Percentiles rank a stretch among this genome's conserved stretches.
phyloP scores from a whole-genome alignment of 148 eudicot species.

The Camellia japonica region DNA sequence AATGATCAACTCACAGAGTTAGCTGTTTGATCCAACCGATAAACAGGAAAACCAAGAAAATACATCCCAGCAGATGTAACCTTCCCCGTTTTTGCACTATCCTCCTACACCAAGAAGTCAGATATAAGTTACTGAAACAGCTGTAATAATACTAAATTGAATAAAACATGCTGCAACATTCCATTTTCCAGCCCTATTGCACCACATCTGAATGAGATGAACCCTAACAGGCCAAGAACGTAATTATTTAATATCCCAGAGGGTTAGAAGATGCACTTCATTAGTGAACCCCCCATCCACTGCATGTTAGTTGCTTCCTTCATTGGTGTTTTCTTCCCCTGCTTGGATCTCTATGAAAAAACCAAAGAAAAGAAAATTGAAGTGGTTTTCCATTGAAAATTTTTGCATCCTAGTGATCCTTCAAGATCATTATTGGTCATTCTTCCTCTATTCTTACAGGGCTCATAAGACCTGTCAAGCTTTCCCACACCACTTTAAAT shows the following conservation, averaged over 20 bases:
- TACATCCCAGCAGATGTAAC: conserved; percentile 93
- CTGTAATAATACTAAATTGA: not conserved
- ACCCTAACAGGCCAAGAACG: not conserved
- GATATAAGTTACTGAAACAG: conserved; percentile 11
- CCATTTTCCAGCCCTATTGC: not conserved
- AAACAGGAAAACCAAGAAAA: conserved; percentile 94
- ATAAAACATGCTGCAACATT: not conserved
- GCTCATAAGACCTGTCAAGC: not conserved
- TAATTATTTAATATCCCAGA: not conserved
- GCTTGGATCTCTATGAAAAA: not conserved
- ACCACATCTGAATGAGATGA: not conserved
- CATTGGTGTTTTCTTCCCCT: not conserved
- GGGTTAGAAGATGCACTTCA: not conserved
- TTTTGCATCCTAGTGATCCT: too few relatives aligned
- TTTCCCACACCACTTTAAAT: not conserved
- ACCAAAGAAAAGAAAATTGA: not conserved
- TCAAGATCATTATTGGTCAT: too few relatives aligned
- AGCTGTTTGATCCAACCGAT: conserved; percentile 59
- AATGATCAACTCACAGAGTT: conserved; percentile 54
- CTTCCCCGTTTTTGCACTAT: conserved; percentile 83
- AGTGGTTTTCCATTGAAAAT: too few relatives aligned
- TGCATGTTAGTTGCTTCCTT: not conserved
- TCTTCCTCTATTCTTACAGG: too few relatives aligned
- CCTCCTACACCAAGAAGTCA: conserved; percentile 52
- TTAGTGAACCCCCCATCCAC: not conserved